Conservation (phyloP, 2,329 filamentous ascomycete genomes). For the Aspergillus sp. region DNA sequence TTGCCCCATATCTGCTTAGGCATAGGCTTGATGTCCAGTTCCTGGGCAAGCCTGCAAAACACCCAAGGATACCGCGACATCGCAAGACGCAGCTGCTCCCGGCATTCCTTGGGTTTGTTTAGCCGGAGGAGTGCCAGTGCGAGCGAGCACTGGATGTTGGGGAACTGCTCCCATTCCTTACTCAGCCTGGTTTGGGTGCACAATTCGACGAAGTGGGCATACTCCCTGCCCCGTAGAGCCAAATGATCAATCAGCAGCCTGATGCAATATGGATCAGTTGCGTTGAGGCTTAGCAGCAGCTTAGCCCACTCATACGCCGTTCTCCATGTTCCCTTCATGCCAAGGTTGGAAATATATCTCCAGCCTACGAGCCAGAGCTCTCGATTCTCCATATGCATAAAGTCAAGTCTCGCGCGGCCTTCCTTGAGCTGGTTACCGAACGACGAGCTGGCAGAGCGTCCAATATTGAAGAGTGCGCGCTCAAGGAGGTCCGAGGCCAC, state of each 20-base stretch:
- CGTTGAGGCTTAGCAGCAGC: slow-evolving; percentile 65
- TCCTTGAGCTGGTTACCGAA: slow-evolving; percentile 67
- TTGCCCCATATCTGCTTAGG: slow-evolving; percentile 78
- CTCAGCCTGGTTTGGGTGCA: slow-evolving; percentile 43
- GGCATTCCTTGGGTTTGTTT: slow-evolving; percentile 56
- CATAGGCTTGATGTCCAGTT: slow-evolving; percentile 63
- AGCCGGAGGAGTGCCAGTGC: slow-evolving; percentile 67
- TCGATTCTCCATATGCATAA: slow-evolving; percentile 72
- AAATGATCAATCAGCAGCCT: slow-evolving; percentile 73
- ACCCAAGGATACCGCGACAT: slow-evolving; percentile 76
- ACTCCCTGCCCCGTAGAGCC: slow-evolving; percentile 70
- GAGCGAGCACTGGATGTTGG: slow-evolving; percentile 66
- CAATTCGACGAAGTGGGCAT: slow-evolving; percentile 65
- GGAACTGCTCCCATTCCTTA: slow-evolving; percentile 46
- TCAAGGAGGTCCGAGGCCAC: slow-evolving; percentile 81
- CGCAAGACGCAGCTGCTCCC: slow-evolving; percentile 54
- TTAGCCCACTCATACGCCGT: slow-evolving; percentile 93
- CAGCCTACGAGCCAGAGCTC: slow-evolving; percentile 88
- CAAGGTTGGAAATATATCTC: slow-evolving; percentile 75
- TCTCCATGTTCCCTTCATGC: slow-evolving; percentile 85
- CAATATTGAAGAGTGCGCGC: slow-evolving; percentile 84
- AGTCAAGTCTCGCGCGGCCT: slow-evolving; percentile 73
- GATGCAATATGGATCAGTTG: slow-evolving; percentile 73
- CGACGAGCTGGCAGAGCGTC: slow-evolving; percentile 73
- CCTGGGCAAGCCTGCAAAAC: slow-evolving; percentile 68